Evolutionary conservation across 306 rosid genomes (phyloP), one percentile per base, ranked within the genome.

Genomic region (Trifolium dubium): DNA sequence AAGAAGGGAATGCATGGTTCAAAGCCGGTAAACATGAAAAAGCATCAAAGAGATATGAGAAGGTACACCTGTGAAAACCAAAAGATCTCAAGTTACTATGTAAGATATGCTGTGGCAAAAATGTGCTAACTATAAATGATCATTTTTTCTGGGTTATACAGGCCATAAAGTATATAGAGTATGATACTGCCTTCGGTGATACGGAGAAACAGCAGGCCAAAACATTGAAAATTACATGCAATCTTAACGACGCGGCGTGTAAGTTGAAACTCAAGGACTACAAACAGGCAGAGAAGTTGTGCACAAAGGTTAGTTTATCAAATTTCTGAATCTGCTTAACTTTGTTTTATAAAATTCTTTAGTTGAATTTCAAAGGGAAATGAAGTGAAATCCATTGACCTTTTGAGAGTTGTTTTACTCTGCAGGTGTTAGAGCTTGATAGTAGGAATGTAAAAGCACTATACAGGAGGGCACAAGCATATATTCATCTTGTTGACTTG

Each of bases 391-490:
- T 41, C 49, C 8, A 4, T 37, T 43, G 13, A 76, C 34, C 8
- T 43, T 35, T 35, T 41, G 72, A 23, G 74, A 23, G 12, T 56
- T 51, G 40, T n/a, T 59, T 10, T 47, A 55, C 37, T 11, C 9
- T 51, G 41, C 59, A 91, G 96, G 99, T 87, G 32, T 68, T 94
- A 19, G 99, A 94, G 71, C 82, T 86, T 10, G 93, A 92, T 79
- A 79, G 89, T 51, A 80, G 76, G 54, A 95, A 92, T 66, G 97
- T 95, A 12, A 95, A 95, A 85, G 98, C 98, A 43, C 84, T 92
- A n/a, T 95, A 88, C 67, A 86, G 98, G 74, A 90, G 99, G 79
- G 96, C 93, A 23, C 99, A 90, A 64, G 98, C 99, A 23, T 87
- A 88, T 60, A 85, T 92, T 15, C 86, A 92, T 65, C 79, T 90